Base-by-base conservation (phyloP, 73 alveolate species). In the Paramecium pentaurelia region DNA sequence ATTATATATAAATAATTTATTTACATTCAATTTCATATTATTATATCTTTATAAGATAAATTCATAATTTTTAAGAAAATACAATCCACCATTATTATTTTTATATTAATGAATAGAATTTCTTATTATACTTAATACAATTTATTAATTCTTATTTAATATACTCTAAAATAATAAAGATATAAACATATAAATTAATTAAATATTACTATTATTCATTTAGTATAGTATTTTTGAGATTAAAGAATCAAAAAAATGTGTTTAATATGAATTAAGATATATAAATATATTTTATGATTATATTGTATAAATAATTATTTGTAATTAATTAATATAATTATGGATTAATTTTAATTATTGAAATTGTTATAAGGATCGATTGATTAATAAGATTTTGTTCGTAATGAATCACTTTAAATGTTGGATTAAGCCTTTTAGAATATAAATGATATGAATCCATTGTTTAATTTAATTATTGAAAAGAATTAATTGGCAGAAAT, bases 301-400 rank as follows among this genome's bases (percentile, higher is more conserved):
- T 54, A 54, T 54, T 54, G 20, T n/a, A 54, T 54, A 54, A 54
- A 1, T 54, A 18, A 54, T 54, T 54, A 1, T 54, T 54, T n/a
- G 14, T 9, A 54, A 54, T 54, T 54, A 54, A 54, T 54, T 54
- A 54, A 68, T 68, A 32, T 68, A 68, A 68, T 73, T 73, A 73
- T 73, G 87, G 60, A 73, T 73, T 38, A 73, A 73, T 36, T 37
- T 34, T 32, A 30, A 73, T 73, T 73, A 40, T 37, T 73, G 58
- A 36, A 73, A 73, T 73, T 73, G 40, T 73, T 73, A 38, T 44
- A 73, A 7, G 87, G 87, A 36, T 36, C 87, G 16, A 73, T 73
- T 22, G 37, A 73, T 73, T 18, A 73, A 73, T 20, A 12, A 12
- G 87, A 34, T 36, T 73, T 3, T 4, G 18, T 73, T 10, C 25